A percentile compares a stretch with the other conserved stretches of the same genome.
Evolutionary conservation across 2,329 filamentous ascomycete species (phyloP).

Genomic region (Pseudomassariella vexata): DNA sequence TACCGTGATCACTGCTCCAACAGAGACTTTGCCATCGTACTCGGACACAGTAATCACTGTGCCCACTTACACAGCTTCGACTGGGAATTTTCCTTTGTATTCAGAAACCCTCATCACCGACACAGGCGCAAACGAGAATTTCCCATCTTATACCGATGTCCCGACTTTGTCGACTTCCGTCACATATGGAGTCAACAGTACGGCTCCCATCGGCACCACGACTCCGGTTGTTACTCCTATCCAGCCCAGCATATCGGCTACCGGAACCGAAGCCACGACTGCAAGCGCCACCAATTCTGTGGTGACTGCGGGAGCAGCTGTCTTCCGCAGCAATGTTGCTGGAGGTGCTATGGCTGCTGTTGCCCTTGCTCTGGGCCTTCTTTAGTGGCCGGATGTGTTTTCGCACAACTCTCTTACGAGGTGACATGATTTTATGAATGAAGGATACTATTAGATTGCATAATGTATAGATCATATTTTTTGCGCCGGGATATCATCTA

Average conservation of each 20-base stretch:
- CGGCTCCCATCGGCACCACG: not conserved
- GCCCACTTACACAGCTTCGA: too few species aligned
- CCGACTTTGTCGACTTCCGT: not conserved
- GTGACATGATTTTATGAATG: too few species aligned
- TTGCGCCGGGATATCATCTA: too few species aligned
- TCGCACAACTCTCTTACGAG: too few species aligned
- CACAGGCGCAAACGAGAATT: not conserved
- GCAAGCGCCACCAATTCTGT: not conserved
- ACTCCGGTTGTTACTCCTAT: not conserved
- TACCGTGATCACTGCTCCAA: too few species aligned
- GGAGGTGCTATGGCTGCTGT: not conserved
- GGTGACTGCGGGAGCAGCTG: constrained; percentile 2
- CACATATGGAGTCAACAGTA: not conserved
- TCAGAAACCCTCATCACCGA: not conserved
- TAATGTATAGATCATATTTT: constrained; percentile 4
- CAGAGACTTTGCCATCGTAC: too few species aligned
- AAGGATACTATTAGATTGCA: constrained; percentile 1
- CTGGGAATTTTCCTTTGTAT: too few species aligned
- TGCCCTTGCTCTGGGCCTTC: not conserved
- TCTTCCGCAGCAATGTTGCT: not conserved
- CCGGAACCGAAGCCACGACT: not conserved
- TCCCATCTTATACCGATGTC: not conserved
- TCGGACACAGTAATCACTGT: too few species aligned
- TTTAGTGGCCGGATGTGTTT: too few species aligned
- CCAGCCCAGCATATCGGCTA: not conserved